phyloP scores from a whole-genome alignment of 2,329 filamentous ascomycete genomes.

The Colletotrichum melonis region DNA sequence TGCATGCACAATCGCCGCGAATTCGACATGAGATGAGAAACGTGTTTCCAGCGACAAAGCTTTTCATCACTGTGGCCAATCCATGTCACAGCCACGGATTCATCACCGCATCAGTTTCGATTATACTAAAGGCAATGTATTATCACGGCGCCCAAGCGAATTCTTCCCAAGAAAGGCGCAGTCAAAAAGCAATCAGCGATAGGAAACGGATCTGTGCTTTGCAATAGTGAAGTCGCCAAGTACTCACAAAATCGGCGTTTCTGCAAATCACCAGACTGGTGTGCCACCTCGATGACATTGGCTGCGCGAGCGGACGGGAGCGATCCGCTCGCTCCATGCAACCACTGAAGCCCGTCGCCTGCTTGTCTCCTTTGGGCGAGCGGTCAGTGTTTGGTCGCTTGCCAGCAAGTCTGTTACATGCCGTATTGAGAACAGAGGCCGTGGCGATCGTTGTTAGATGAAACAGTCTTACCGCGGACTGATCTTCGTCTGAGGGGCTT shows the following conservation, averaged over 20 bases:
- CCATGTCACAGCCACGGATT: background rate
- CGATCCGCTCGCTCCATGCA: conserved; percentile 34
- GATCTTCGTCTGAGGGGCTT: conserved; percentile 32
- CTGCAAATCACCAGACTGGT: conserved; percentile 3
- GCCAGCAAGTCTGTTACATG: conserved; percentile 23
- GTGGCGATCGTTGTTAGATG: conserved; percentile 31
- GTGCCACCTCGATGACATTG: conserved; percentile 8
- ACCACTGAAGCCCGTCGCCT: conserved; percentile 29
- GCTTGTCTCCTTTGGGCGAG: conserved; percentile 26
- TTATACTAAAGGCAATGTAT: background rate
- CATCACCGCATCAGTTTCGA: background rate
- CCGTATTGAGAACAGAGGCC: conserved; percentile 32
- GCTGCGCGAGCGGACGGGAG: conserved; percentile 30
- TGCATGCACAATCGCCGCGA: background rate
- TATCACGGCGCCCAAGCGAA: background rate
- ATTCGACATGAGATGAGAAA: conserved; percentile 13
- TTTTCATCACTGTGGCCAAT: background rate
- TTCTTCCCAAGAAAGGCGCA: background rate
- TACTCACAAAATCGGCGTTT: background rate
- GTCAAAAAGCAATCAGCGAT: background rate
- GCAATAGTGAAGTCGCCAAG: background rate
- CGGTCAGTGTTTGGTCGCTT: conserved; percentile 24
- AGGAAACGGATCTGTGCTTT: background rate
- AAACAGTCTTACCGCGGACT: conserved; percentile 36
- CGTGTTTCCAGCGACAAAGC: conserved; percentile 9